Percentiles rank a stretch among this genome's conserved stretches.
These are phyloP conservation scores for Rhynchosporium graminicola DNA, from an alignment of 2,329 filamentous ascomycete species.

Conservation along the genomic window DNA sequence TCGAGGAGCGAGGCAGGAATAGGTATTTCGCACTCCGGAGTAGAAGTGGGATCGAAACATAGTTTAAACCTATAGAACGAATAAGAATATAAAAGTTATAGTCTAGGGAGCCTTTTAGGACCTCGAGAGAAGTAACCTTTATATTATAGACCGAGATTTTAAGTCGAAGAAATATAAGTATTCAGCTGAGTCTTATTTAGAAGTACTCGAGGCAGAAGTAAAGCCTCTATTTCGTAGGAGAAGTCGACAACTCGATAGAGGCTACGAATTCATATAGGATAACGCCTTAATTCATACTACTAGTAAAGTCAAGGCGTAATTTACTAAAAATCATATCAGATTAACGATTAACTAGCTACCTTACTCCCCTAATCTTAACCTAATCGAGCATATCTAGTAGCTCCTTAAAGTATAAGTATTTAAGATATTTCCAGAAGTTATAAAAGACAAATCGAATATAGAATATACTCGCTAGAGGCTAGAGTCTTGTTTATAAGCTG, in stretches of 20 bases:
- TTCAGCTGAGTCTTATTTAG: not conserved
- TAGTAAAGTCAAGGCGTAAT: too few relatives aligned
- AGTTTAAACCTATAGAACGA: not conserved
- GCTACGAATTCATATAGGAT: too few relatives aligned
- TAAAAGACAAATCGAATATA: not conserved
- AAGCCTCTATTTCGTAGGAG: not conserved
- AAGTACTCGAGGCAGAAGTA: not conserved
- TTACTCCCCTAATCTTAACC: not conserved
- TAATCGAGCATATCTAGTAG: conserved; percentile 16
- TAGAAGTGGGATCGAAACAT: not conserved
- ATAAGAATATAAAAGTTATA: not conserved
- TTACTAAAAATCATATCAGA: too few relatives aligned
- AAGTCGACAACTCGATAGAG: not conserved
- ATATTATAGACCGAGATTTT: conserved; percentile 14
- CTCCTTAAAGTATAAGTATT: not conserved
- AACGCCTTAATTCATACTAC: too few relatives aligned
- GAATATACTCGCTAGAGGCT: conserved; percentile 18
- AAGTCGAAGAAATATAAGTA: conserved; percentile 8
- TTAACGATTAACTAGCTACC: not conserved
- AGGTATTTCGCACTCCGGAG: not conserved
- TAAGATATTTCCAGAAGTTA: conserved; percentile 17
- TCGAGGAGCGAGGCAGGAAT: not conserved
- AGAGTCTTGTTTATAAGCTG: conserved; percentile 18
- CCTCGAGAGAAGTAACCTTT: not conserved
- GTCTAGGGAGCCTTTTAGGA: not conserved